Conservation (phyloP, 2,329 filamentous ascomycete species). For the Xylaria sp. region DNA sequence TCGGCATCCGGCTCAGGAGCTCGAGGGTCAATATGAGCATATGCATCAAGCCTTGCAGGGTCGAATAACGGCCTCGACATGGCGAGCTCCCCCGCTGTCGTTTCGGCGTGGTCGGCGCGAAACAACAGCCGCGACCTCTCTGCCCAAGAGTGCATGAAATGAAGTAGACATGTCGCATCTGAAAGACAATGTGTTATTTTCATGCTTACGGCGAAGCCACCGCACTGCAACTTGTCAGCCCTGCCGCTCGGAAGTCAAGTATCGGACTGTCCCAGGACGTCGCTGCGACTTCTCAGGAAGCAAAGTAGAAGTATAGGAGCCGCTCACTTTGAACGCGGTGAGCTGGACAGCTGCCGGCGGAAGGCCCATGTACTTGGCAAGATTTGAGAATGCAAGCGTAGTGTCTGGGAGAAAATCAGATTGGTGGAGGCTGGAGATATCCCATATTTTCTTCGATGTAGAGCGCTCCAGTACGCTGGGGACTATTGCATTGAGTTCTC, state of each 20-base stretch:
- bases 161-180: slow-evolving; percentile 56
- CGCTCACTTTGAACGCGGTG: slow-evolving; percentile 37
- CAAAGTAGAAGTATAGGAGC: not conserved
- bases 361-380: slow-evolving; percentile 46
- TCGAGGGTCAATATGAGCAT: slow-evolving; percentile 46
- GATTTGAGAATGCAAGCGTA: slow-evolving; percentile 50
- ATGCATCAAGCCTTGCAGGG: slow-evolving; percentile 54
- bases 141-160: slow-evolving; percentile 58
- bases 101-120: not conserved
- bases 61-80: slow-evolving; percentile 50
- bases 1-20: slow-evolving; percentile 43
- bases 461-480: slow-evolving; percentile 43
- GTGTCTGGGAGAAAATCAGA: slow-evolving; percentile 50
- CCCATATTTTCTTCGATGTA: slow-evolving; percentile 48
- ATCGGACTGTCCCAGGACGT: not conserved
- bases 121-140: slow-evolving; percentile 44
- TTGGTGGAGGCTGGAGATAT: slow-evolving; percentile 51
- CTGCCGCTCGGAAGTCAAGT: not conserved
- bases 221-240: slow-evolving; percentile 50
- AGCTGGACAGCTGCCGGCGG: slow-evolving; percentile 54
- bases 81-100: not conserved
- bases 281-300: too few species aligned
- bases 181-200: slow-evolving; percentile 57
- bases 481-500: slow-evolving; percentile 47
- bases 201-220: slow-evolving; percentile 56